These are phyloP conservation scores for Acanthamoeba culbertsoni DNA, from an alignment of 208 protist genomes.

Conservation along the genomic window DNA sequence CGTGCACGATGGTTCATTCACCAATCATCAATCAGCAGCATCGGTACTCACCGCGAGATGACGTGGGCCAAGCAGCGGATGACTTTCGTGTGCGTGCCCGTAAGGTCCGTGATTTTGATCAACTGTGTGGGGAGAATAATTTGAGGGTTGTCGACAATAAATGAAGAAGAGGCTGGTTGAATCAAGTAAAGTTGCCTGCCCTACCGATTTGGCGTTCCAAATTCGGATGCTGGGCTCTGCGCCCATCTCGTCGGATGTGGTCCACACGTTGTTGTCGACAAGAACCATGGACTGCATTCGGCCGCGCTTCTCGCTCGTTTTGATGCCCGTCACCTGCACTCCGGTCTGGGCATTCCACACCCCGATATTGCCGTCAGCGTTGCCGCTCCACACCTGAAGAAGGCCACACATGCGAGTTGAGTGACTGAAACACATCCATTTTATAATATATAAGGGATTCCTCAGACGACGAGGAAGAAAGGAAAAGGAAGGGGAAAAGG, in stretches of 20 bases:
- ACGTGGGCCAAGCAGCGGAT: conserved; percentile 2
- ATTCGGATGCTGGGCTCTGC: conserved; percentile 1
- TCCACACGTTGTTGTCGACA: conserved; percentile 16
- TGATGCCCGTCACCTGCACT: neutral
- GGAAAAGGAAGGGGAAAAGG: neutral
- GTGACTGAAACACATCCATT: neutral
- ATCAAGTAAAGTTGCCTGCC: neutral
- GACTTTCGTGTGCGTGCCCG: conserved; percentile 10
- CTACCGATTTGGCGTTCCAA: conserved; percentile 15
- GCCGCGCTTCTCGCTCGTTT: conserved; percentile 7
- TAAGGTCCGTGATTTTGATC: neutral
- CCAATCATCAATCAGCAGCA: too few relatives aligned
- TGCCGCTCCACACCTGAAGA: conserved; percentile 20
- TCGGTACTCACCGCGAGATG: conserved; percentile 30
- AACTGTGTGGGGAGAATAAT: too few relatives aligned
- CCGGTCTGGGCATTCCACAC: conserved; percentile 31
- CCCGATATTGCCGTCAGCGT: neutral
- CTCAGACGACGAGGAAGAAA: too few relatives aligned
- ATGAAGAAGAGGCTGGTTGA: too few relatives aligned
- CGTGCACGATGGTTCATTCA: too few relatives aligned
- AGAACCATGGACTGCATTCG: conserved; percentile 39
- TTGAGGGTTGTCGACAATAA: too few relatives aligned
- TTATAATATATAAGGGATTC: too few relatives aligned
- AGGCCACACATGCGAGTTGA: neutral
- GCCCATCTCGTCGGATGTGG: conserved; percentile 15